Base-by-base conservation (phyloP, 2,329 filamentous ascomycete genomes). In the Phyllosticta citriasiana region DNA sequence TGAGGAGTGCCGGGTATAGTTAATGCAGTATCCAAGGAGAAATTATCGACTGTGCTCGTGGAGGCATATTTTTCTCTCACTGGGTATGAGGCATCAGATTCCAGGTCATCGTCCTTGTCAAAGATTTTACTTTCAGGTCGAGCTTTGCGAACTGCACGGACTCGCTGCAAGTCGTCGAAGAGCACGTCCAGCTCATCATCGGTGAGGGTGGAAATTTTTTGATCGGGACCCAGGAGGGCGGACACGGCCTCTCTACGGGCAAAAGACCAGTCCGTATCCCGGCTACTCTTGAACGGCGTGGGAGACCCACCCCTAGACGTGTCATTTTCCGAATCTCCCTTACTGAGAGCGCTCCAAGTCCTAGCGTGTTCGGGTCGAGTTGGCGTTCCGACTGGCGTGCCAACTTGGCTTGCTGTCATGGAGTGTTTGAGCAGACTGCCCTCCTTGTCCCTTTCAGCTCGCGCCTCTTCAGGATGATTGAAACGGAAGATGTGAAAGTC, bases 401-500 rank as follows among this genome's bases (percentile, higher is more conserved):
- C 85, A 27, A 94, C 78, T 65, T 86, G 81, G 66, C 82, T 82
- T 19, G 81, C 80, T 8, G 83, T 84, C 56, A 87, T 78, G 6
- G 92, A 95, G 70, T 97, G 93, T 54, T 93, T 87, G 62, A 99
- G 79, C 22, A 96, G 78, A 70, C 90, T 96, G 16, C 76, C 75
- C n/a, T 75, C 73, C 64, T 96, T 91, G 12, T 91, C 92, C 60
- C 94, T 81, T 76, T 99, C 94, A 2, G 92, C 93, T 62, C 90
- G 86, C 30, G 94, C 94, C 76, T 99, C 94, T 80, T 96, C 88
- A 0, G 94, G 94, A 71, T 99, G 92, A 69, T 97, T 99, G 79
- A 99, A 99, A 61, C 94, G 83, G 77, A 99, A 97, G 64, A 99
- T 99, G 73, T 99, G 94, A 68, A 99, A 99, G 74, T 99, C 94